phyloP scores from a whole-genome alignment of 805 yeast genomes.

The Candida tallmaniae region DNA sequence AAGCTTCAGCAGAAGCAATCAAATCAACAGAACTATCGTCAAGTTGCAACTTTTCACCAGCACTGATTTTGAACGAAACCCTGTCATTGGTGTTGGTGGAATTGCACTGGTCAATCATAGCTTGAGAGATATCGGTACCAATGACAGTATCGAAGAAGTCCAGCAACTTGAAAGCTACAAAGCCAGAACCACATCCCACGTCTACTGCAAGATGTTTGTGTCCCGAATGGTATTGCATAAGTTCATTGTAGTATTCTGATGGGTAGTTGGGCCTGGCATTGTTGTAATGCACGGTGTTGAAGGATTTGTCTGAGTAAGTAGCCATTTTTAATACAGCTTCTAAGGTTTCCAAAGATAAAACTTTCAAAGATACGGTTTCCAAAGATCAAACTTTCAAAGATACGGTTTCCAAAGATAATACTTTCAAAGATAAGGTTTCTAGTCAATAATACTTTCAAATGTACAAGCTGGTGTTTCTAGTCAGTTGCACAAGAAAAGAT shows the following conservation, averaged over 20 bases:
- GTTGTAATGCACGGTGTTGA: constrained; percentile 28
- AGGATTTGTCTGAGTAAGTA: constrained; percentile 27
- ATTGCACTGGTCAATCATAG: constrained; percentile 38
- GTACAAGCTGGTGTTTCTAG: too few relatives aligned
- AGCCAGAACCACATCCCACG: constrained; percentile 55
- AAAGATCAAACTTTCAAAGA: too few relatives aligned
- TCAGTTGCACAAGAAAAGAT: too few relatives aligned
- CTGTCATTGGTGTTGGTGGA: constrained; percentile 10
- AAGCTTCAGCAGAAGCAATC: constrained; percentile 76
- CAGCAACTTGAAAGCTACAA: constrained; percentile 36
- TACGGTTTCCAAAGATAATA: too few relatives aligned
- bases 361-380: too few relatives aligned
- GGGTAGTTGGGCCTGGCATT: constrained; percentile 42
- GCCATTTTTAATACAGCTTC: too few relatives aligned
- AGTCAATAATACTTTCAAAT: too few relatives aligned
- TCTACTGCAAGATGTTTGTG: constrained; percentile 23
- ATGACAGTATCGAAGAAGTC: constrained; percentile 23
- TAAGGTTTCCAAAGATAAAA: too few relatives aligned
- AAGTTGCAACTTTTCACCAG: constrained; percentile 25
- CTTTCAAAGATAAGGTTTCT: too few relatives aligned
- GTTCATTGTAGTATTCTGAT: constrained; percentile 26
- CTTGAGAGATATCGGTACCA: constrained; percentile 46
- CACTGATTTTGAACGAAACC: constrained; percentile 25
- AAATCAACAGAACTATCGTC: constrained; percentile 42
- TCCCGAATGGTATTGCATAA: constrained; percentile 13